Conservation (phyloP, 176 grass and related monocot genomes). For the Ananas comosus region DNA sequence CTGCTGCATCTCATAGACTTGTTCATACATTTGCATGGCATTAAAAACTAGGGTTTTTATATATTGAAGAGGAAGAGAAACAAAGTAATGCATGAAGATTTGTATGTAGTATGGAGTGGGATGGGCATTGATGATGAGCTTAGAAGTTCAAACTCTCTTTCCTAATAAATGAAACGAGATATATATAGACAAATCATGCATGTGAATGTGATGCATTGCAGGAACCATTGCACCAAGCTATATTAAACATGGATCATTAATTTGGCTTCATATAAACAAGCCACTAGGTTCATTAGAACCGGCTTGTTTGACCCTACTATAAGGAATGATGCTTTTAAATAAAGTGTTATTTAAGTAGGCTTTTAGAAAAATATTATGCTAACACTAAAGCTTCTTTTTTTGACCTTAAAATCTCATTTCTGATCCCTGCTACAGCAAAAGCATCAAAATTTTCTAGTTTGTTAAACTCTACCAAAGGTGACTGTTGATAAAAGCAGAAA, state of each 20-base stretch:
- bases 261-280: too few relatives aligned
- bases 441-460: too few relatives aligned
- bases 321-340: too few relatives aligned
- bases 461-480: too few relatives aligned
- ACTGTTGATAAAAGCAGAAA: too few relatives aligned
- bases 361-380: too few relatives aligned
- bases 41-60: background rate
- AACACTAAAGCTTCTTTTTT: too few relatives aligned
- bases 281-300: too few relatives aligned
- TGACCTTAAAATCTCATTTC: too few relatives aligned
- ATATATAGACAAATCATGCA: background rate
- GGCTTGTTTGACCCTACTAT: too few relatives aligned
- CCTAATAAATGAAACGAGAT: background rate
- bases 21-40: background rate
- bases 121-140: background rate
- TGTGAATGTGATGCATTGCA: conserved; percentile 3
- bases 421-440: too few relatives aligned
- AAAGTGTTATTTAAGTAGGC: too few relatives aligned
- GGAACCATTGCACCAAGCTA: background rate
- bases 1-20: conserved; percentile 54
- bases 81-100: background rate
- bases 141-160: background rate
- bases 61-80: background rate
- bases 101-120: conserved; percentile 3
- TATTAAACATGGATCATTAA: background rate